Conservation (phyloP, 805 yeast species). For the Sungouiella blattae region DNA sequence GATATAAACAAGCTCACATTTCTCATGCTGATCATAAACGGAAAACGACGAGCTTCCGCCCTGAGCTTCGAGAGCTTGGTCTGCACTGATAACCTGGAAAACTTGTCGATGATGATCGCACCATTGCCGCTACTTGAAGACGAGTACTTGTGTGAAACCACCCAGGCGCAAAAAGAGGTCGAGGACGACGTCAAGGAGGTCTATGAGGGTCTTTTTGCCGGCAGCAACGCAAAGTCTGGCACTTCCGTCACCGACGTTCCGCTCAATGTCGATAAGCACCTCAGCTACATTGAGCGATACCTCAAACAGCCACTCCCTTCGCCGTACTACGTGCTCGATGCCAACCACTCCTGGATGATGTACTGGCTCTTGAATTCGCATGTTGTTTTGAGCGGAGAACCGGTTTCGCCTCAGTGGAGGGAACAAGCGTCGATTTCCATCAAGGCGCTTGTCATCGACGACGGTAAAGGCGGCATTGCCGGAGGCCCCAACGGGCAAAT, state of each 20-base stretch:
- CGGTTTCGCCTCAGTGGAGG: conserved; percentile 2
- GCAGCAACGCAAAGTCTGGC: background rate
- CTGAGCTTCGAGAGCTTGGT: conserved; percentile 15
- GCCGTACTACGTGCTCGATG: conserved; percentile 60
- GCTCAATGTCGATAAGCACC: conserved; percentile 33
- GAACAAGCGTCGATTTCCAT: conserved; percentile 21
- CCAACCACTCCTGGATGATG: conserved; percentile 88
- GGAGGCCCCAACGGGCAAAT: conserved; percentile 79
- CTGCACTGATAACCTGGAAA: conserved; percentile 6
- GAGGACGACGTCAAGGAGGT: conserved; percentile 26
- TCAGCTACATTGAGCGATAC: conserved; percentile 38
- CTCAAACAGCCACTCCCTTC: conserved; percentile 47
- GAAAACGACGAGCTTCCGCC: conserved; percentile 2
- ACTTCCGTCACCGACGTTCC: conserved; percentile 12
- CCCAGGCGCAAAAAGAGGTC: conserved; percentile 33
- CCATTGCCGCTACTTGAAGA: conserved; percentile 11
- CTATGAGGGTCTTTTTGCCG: conserved; percentile 19
- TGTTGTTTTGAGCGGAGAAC: conserved; percentile 14
- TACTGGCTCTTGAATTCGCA: conserved; percentile 73
- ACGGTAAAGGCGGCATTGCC: conserved; percentile 59
- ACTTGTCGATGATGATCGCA: conserved; percentile 9
- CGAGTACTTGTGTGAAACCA: conserved; percentile 31
- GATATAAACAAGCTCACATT: conserved; percentile 6
- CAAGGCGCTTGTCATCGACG: conserved; percentile 21
- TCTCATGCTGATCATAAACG: conserved; percentile 9